Evolutionary conservation across 805 yeast species (phyloP), one percentile per base, ranked within the genome.

Genomic region (Myxozyma neglecta): DNA sequence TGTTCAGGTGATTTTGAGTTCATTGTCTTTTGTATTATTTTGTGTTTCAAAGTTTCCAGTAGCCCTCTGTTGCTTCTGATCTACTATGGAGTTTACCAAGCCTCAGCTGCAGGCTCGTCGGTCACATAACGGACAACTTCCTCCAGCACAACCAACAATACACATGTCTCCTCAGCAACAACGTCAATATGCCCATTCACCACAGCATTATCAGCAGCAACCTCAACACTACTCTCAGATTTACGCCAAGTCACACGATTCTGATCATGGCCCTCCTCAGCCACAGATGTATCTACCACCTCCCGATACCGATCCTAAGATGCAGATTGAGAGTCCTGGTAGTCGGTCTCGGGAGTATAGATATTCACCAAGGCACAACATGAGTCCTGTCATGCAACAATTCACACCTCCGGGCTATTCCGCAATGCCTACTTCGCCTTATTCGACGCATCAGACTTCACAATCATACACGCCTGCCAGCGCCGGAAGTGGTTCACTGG

Each of bases 311-410:
- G 36, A n/a, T 36, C 49, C 42, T 11, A 34, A n/a, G 9, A 34
- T 16, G 45, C 52, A 46, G 32, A n/a, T 16, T 16, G 65, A 61
- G 20, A 56, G 63, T 24, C 63, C 65, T 9, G 42, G 47, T 8
- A 45, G 50, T 29, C 44, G 63, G 13, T 43, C 63, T n/a, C 53
- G 60, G 14, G 65, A 60, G 9, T 62, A 55, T 24, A 37, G 54
- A 24, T 37, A 58, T 48, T 58, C 65, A 11, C 63, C 65, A 1
- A 47, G 56, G 44, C 52, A 45, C 51, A 46, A 16, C 42, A 40
- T 46, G 46, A 55, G 58, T 29, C 58, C 64, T 8, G 16, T 51
- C 3, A 42, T 36, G 54, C 60, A 53, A 20, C 60, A 45, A 34
- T 36, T 39, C 13, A 34, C 58, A 24, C 44, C 64, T 6, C 61